Percentiles rank a stretch among this genome's conserved stretches.
These are phyloP conservation scores for Euphorbia tirucalli DNA, from an alignment of 345 rosid genomes.

Conservation along the genomic window DNA sequence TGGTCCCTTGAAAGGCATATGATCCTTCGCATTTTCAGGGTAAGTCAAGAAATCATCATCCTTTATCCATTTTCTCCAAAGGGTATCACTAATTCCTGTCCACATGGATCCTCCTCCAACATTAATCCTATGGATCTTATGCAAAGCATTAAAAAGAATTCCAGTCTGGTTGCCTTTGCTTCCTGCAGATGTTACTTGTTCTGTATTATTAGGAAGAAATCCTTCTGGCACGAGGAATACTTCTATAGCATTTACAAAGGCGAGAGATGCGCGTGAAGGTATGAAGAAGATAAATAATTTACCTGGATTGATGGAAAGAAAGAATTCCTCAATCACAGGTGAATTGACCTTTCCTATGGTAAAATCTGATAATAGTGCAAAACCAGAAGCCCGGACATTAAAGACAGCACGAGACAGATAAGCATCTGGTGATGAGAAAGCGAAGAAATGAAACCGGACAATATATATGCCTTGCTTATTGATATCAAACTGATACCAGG, in stretches of 20 bases:
- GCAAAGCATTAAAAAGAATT: slow-evolving; percentile 24
- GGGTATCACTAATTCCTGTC: slow-evolving; percentile 27
- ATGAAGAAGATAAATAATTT: slow-evolving; percentile 26
- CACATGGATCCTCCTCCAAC: no score
- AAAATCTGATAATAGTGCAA: slow-evolving; percentile 10
- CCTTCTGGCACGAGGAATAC: slow-evolving; percentile 39
- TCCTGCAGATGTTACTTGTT: slow-evolving; percentile 8
- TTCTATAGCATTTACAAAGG: slow-evolving; percentile 67
- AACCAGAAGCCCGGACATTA: slow-evolving; percentile 17
- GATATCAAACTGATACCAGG: no score
- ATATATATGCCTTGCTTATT: no score
- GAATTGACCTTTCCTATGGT: neutral
- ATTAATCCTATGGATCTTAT: slow-evolving; percentile 28
- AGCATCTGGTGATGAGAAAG: no score
- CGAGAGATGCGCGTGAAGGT: slow-evolving; percentile 40
- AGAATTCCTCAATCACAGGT: slow-evolving; percentile 18
- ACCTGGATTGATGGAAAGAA: neutral
- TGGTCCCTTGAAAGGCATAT: neutral
- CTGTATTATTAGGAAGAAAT: slow-evolving; percentile 19
- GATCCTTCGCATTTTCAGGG: slow-evolving; percentile 21
- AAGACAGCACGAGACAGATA: slow-evolving; percentile 17
- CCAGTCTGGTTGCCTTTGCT: neutral
- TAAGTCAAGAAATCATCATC: slow-evolving; percentile 32
- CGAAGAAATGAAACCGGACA: no score
- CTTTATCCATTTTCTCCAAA: slow-evolving; percentile 45